Base-by-base conservation (phyloP, 352 stramenopile genomes). In the Pythium utonaiense region DNA sequence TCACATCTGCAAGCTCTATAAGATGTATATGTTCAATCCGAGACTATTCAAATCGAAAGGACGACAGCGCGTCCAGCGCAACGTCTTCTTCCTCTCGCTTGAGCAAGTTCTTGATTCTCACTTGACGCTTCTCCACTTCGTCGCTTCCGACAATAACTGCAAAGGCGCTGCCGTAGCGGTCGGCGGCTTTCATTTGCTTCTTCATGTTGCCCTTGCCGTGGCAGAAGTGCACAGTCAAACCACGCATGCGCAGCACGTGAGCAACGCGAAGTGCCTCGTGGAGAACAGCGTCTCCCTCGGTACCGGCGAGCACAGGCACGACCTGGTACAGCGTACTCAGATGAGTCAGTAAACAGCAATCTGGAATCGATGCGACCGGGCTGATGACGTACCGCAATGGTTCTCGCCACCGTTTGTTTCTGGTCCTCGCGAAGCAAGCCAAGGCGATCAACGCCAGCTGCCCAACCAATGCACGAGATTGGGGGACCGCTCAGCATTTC, bases 141-240 rank as follows among this genome's bases (percentile, higher is more conserved):
- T 88, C 66, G 27, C 74, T 69, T 19, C 87, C 87, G 6, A 96
- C 30, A 42, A 96, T 88, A 38, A 96, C 70, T 24, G 85, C 84
- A 56, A 85, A 77, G 13, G 71, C 71, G 50, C 80, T 90, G 12
- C 78, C 81, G 22, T 74, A 83, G 17, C 80, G 78, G 51, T 93
- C 83, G 10, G 87, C 87, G 10, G 57, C 49, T 78, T 96, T 96
- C 83, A 96, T 92, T 45, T 93, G 80, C 63, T 96, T 96, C 57
- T 95, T 96, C 62, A 96, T 81, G 45, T 81, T 91, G 16, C 80
- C 79, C 24, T 66, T 71, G 19, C 77, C 83, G 42, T 96, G 84
- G 41, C 83, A 91, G 57, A 93, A 91, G 65, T 96, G 86, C n/a
- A 96, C 84, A 0, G 56, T 77, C 33, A 89, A 62, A 1, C 78